A percentile compares a stretch with the other conserved stretches of the same genome.
These are phyloP conservation scores for Claviceps spartinae DNA, from an alignment of 2,329 filamentous ascomycete genomes.

Conservation along the genomic window DNA sequence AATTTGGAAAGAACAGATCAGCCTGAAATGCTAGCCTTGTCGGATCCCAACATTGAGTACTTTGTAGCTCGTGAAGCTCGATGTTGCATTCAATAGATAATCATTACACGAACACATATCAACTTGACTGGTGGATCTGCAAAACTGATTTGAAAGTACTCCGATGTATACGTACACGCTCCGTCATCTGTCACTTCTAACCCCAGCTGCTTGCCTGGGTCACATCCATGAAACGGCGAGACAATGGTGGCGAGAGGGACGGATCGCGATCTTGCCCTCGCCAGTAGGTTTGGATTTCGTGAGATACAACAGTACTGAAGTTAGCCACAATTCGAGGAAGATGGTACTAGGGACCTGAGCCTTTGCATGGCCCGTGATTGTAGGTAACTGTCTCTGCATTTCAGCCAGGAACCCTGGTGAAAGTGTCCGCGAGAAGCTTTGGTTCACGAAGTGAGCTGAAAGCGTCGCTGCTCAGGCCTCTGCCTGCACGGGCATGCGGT, in stretches of 20 bases:
- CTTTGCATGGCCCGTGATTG: not conserved
- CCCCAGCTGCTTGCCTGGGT: conserved; percentile 2
- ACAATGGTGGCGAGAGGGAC: conserved; percentile 11
- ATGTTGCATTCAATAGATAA: not conserved
- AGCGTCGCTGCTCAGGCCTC: not conserved
- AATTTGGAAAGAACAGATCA: not conserved
- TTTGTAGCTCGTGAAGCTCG: not conserved
- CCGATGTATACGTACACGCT: conserved; percentile 9
- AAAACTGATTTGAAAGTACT: conserved; percentile 7
- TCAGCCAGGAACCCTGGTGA: not conserved
- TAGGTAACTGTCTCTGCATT: not conserved
- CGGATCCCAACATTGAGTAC: not conserved
- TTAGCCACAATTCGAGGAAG: not conserved
- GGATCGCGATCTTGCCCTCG: conserved; percentile 10
- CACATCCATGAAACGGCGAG: conserved; percentile 8
- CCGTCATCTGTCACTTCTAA: conserved; percentile 11
- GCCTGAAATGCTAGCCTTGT: not conserved
- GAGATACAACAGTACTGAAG: not conserved
- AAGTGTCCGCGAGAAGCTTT: not conserved
- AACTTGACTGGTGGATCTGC: conserved; percentile 1
- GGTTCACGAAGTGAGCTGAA: not conserved
- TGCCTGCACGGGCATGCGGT: not conserved
- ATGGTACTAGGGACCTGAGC: not conserved
- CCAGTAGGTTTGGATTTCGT: not conserved
- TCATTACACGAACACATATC: not conserved